phyloP scores from a whole-genome alignment of 2,329 filamentous ascomycete genomes.

The Penicillium vulpinum region DNA sequence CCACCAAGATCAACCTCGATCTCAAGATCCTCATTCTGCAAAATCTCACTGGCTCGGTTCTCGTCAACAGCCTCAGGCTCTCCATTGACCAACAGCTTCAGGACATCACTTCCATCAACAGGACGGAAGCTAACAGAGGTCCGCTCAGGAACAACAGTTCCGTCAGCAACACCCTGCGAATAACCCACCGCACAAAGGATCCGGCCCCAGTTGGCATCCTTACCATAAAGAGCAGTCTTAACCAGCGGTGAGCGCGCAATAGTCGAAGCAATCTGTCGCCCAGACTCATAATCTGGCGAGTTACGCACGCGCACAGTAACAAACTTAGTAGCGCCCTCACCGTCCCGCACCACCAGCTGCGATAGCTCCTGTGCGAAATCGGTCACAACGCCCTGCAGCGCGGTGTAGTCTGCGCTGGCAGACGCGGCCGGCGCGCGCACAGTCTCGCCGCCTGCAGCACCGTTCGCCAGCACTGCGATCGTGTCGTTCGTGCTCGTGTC shows the following conservation, averaged over 20 bases:
- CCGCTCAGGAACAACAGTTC: constrained; percentile 53
- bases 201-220: constrained; percentile 97
- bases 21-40: constrained; percentile 63
- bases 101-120: constrained; percentile 55
- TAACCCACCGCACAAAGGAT: constrained; percentile 95
- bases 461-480: constrained; percentile 90
- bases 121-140: constrained; percentile 65
- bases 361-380: constrained; percentile 80
- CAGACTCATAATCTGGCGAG: constrained; percentile 66
- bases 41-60: constrained; percentile 57
- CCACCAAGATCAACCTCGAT: constrained; percentile 61
- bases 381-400: constrained; percentile 70
- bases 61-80: constrained; percentile 65
- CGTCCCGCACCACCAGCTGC: constrained; percentile 91
- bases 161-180: constrained; percentile 50
- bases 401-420: constrained; percentile 61
- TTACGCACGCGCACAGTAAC: constrained; percentile 85
- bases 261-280: constrained; percentile 76
- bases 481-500: constrained; percentile 98
- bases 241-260: constrained; percentile 92
- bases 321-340: constrained; percentile 97
- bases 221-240: constrained; percentile 95
- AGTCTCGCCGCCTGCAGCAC: constrained; percentile 73
- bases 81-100: constrained; percentile 60
- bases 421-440: constrained; percentile 50